Conservation (phyloP, 176 grass and related monocot species). For the Oropetium thomaeum region DNA sequence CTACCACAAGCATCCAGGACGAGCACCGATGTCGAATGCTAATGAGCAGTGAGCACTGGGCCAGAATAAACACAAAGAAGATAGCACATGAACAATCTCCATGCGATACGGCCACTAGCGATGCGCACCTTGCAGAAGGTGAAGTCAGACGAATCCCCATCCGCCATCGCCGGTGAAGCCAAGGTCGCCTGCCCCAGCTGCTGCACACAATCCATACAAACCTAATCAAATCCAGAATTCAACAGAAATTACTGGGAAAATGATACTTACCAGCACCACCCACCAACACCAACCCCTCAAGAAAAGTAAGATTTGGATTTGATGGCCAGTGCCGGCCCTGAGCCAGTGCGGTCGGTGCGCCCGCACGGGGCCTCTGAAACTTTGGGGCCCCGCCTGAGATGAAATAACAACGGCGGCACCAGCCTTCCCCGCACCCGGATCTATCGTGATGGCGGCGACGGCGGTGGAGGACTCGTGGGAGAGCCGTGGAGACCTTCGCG, state of each 20-base stretch:
- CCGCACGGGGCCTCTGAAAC: no score
- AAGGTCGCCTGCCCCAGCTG: not conserved
- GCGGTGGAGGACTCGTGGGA: no score
- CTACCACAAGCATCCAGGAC: not conserved
- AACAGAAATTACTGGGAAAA: not conserved
- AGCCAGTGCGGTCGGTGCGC: no score
- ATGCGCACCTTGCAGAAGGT: constrained; percentile 71
- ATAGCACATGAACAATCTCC: not conserved
- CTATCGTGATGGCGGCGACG: no score
- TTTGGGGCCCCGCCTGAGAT: no score
- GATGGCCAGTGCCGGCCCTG: no score
- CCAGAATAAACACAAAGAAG: not conserved
- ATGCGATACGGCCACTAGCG: not conserved
- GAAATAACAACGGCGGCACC: no score
- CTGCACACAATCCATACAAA: not conserved
- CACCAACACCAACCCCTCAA: not conserved
- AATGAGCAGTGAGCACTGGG: not conserved
- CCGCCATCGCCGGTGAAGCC: constrained; percentile 34
- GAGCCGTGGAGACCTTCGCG: no score
- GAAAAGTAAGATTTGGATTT: not conserved
- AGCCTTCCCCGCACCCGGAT: no score
- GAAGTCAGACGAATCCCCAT: constrained; percentile 70
- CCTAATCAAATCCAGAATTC: not conserved
- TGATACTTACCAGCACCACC: not conserved
- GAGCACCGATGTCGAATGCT: not conserved